These are phyloP conservation scores for Kwoniella mangroviensis DNA, from an alignment of 768 basidiomycete genomes.

Conservation along the genomic window DNA sequence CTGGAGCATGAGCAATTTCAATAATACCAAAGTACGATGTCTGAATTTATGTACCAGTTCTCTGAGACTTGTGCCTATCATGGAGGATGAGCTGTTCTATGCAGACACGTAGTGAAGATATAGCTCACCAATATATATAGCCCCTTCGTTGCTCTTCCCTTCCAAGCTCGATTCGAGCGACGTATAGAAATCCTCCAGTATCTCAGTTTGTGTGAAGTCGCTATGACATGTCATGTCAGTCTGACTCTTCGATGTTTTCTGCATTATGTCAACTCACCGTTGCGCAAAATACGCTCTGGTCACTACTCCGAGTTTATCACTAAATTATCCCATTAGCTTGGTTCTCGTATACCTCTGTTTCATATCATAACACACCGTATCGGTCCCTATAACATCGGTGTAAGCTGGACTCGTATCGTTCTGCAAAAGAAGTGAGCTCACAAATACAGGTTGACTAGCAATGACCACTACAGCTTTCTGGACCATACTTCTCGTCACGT, in stretches of 20 bases:
- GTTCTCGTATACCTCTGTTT: not conserved
- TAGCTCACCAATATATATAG: conserved; percentile 86
- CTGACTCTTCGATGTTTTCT: not conserved
- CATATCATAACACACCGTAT: conserved; percentile 68
- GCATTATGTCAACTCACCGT: conserved; percentile 60
- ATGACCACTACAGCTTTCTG: conserved; percentile 97
- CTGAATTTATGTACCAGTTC: conserved; percentile 93
- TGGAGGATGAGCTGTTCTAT: conserved; percentile 37
- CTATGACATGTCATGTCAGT: conserved; percentile 57
- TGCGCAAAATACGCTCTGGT: conserved; percentile 90
- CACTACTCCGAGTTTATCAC: conserved; percentile 91
- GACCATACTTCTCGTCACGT: conserved; percentile 92
- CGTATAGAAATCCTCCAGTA: conserved; percentile 83
- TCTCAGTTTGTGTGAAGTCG: conserved; percentile 83
- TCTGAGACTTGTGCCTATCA: conserved; percentile 66
- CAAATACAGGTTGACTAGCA: conserved; percentile 63
- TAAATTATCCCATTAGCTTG: conserved; percentile 45
- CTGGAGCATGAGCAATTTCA: conserved; percentile 93
- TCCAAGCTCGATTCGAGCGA: conserved; percentile 77
- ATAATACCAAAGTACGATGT: conserved; percentile 85
- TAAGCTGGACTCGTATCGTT: not conserved
- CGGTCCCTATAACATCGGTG: conserved; percentile 64
- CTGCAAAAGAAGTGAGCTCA: conserved; percentile 20
- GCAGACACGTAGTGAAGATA: not conserved
- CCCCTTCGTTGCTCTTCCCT: conserved; percentile 84